Evolutionary conservation across 2,329 filamentous ascomycete species (phyloP).

Genomic region (Coniochaeta sp.): DNA sequence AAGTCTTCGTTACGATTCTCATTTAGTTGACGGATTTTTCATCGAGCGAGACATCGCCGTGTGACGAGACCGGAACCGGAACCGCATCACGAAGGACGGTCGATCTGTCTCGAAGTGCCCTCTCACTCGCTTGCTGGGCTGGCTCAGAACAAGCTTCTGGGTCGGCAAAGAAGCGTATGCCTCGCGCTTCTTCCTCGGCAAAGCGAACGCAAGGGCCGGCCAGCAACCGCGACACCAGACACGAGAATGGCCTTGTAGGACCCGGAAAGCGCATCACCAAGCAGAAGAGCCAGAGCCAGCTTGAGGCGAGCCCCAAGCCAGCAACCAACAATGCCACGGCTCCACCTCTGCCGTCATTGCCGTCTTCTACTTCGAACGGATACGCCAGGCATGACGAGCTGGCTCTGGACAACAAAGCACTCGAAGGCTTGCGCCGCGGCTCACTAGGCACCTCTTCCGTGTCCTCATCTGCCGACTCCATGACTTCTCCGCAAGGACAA

Average conservation of each 20-base stretch:
- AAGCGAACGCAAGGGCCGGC: conserved; percentile 56
- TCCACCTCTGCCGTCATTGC: conserved; percentile 16
- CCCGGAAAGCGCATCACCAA: conserved; percentile 55
- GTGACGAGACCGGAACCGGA: neutral
- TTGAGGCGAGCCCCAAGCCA: conserved; percentile 26
- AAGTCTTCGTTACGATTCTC: neutral
- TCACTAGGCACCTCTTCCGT: conserved; percentile 49
- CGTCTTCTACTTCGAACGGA: conserved; percentile 26
- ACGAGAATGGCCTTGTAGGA: conserved; percentile 83
- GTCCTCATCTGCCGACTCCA: conserved; percentile 46
- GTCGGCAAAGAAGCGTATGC: conserved; percentile 43
- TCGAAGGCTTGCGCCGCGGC: conserved; percentile 33
- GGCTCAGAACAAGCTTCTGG: conserved; percentile 37
- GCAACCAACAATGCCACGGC: conserved; percentile 14
- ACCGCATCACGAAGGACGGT: neutral
- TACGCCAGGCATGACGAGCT: conserved; percentile 28
- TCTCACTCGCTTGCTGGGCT: conserved; percentile 17
- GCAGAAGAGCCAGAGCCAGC: conserved; percentile 38
- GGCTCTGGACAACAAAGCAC: conserved; percentile 30
- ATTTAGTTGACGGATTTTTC: neutral
- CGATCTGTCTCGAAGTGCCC: neutral
- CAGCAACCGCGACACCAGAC: conserved; percentile 64
- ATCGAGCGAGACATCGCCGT: neutral
- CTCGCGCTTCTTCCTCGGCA: conserved; percentile 49
- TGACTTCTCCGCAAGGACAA: conserved; percentile 13